Conservation (phyloP, 2,329 filamentous ascomycete genomes). For the Tolypocladium guangdongense region DNA sequence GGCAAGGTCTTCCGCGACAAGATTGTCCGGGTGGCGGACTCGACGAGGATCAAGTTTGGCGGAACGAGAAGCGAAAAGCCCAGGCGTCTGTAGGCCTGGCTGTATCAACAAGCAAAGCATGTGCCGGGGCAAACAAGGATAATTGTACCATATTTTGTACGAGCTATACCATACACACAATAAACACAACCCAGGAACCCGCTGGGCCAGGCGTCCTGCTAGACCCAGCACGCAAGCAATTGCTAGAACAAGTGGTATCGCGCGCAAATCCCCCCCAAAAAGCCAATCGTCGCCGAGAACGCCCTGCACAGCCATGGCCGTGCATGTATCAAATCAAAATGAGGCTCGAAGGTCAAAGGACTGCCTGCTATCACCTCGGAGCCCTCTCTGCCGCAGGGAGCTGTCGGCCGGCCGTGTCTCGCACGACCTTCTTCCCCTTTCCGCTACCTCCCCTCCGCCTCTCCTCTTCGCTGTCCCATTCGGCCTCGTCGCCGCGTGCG, state of each 20-base stretch:
- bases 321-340: neutral
- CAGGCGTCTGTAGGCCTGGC: constrained; percentile 53
- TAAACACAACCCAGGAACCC: constrained; percentile 7
- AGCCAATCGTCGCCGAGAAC: neutral
- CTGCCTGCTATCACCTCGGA: constrained; percentile 18
- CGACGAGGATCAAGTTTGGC: constrained; percentile 89
- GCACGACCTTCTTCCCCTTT: constrained; percentile 33
- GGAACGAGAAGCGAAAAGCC: constrained; percentile 77
- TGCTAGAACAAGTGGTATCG: constrained; percentile 7
- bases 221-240: constrained; percentile 1
- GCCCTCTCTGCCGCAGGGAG: constrained; percentile 43
- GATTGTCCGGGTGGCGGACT: constrained; percentile 73
- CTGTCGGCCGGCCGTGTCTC: constrained; percentile 39
- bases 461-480: constrained; percentile 37
- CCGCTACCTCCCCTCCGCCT: constrained; percentile 25
- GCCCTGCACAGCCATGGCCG: neutral
- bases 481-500: constrained; percentile 16
- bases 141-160: constrained; percentile 24
- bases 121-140: constrained; percentile 4
- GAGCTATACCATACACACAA: constrained; percentile 20
- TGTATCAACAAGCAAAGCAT: neutral
- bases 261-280: neutral
- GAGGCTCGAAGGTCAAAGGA: neutral
- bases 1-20: constrained; percentile 63
- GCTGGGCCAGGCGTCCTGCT: neutral